Percentiles rank a stretch among this genome's conserved stretches.
phyloP scores from a whole-genome alignment of 495 filamentous ascomycete genomes.

The Penicillium manginii region DNA sequence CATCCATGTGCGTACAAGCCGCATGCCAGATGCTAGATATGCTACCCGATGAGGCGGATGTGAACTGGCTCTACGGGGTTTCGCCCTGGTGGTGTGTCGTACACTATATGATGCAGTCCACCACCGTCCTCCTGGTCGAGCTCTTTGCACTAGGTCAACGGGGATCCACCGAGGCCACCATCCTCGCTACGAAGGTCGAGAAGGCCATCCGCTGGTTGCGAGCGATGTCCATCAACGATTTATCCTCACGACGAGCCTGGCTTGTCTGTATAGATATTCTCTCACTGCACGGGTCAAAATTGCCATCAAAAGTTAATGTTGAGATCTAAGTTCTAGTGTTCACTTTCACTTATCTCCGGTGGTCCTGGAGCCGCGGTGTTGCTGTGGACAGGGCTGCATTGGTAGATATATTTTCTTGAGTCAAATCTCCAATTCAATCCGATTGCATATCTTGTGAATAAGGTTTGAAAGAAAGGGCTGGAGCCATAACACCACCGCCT shows the following conservation, averaged over 20 bases:
- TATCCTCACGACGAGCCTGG: constrained; percentile 51
- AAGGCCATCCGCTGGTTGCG: constrained; percentile 54
- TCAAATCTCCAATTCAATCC: too few relatives aligned
- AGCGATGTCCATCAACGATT: constrained; percentile 48
- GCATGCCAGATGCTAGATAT: constrained; percentile 53
- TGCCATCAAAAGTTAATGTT: constrained; percentile 10
- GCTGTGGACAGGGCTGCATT: too few relatives aligned
- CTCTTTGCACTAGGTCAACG: constrained; percentile 48
- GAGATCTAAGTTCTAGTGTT: constrained; percentile 3
- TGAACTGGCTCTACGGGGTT: constrained; percentile 45
- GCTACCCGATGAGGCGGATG: constrained; percentile 42
- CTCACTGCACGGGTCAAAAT: constrained; percentile 17
- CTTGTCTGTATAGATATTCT: constrained; percentile 29
- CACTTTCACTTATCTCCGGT: neutral
- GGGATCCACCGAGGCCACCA: constrained; percentile 35
- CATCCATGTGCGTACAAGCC: constrained; percentile 52
- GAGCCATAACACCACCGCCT: too few relatives aligned
- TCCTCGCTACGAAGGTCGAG: constrained; percentile 45
- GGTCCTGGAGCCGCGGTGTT: too few relatives aligned
- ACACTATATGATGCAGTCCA: constrained; percentile 64
- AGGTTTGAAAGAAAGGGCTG: too few relatives aligned
- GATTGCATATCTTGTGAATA: too few relatives aligned
- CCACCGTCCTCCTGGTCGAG: constrained; percentile 58
- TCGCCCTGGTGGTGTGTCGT: constrained; percentile 64
- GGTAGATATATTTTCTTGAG: too few relatives aligned